These are phyloP conservation scores for Tolypocladium sp. DNA, from an alignment of 2,329 filamentous ascomycete species.

Conservation along the genomic window DNA sequence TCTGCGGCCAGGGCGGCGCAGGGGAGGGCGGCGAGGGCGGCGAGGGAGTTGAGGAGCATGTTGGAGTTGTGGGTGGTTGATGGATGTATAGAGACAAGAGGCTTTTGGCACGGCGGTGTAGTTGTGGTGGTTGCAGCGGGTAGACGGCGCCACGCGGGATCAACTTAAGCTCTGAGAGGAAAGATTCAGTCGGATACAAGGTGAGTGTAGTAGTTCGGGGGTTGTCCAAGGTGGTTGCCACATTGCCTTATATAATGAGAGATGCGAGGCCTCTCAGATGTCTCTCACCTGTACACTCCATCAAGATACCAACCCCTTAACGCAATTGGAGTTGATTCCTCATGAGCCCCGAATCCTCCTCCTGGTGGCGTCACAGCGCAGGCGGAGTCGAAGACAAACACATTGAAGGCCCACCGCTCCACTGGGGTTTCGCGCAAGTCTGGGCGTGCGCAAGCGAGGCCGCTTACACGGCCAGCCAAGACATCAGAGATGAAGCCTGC, in stretches of 20 bases:
- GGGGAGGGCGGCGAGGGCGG: conserved; percentile 1
- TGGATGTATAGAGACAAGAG: background rate
- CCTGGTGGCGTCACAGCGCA: background rate
- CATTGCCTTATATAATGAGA: background rate
- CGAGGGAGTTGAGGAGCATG: background rate
- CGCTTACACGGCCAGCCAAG: too few relatives aligned
- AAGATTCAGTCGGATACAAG: background rate
- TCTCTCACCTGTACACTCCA: background rate
- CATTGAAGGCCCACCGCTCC: too few relatives aligned
- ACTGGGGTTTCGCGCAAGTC: too few relatives aligned
- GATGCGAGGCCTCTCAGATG: background rate
- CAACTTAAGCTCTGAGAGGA: background rate
- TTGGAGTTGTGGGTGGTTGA: background rate
- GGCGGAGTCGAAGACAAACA: background rate
- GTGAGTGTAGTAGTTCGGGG: background rate
- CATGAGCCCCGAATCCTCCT: background rate
- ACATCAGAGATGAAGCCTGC: background rate
- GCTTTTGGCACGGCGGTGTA: background rate
- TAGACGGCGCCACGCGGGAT: background rate
- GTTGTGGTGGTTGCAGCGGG: background rate
- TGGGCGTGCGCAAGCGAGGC: too few relatives aligned
- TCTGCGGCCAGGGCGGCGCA: conserved; percentile 6
- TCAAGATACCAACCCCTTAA: background rate
- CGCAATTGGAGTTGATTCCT: background rate
- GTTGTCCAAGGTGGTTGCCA: background rate